Evolutionary conservation across 2,329 filamentous ascomycete species (phyloP).

Genomic region (Aspergillus bombycis): DNA sequence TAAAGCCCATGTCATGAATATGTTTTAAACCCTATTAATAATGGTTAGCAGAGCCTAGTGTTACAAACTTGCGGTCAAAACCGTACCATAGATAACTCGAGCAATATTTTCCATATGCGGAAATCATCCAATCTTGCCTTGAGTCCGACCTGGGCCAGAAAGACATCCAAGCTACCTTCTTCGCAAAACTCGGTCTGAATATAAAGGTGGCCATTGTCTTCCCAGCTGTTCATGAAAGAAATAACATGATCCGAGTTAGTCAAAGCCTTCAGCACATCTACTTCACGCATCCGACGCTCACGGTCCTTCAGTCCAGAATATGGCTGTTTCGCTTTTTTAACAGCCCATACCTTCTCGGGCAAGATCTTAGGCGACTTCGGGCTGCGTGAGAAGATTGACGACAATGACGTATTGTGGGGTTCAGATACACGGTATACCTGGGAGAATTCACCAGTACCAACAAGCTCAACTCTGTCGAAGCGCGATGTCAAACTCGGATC

Average conservation of each 20-base stretch:
- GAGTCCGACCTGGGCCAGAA: constrained; percentile 78
- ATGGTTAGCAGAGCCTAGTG: constrained; percentile 12
- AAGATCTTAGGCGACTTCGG: constrained; percentile 58
- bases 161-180: constrained; percentile 85
- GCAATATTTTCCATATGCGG: constrained; percentile 95
- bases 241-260: constrained; percentile 82
- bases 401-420: constrained; percentile 39
- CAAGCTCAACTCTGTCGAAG: constrained; percentile 78
- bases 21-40: constrained; percentile 74
- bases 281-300: constrained; percentile 82
- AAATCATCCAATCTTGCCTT: constrained; percentile 93
- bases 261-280: constrained; percentile 75
- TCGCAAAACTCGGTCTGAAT: constrained; percentile 98
- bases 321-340: constrained; percentile 87
- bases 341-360: constrained; percentile 73
- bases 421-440: constrained; percentile 79
- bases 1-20: constrained; percentile 85
- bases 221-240: constrained; percentile 84
- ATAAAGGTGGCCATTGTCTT: constrained; percentile 81
- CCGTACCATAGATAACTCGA: constrained; percentile 81
- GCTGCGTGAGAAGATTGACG: constrained; percentile 48
- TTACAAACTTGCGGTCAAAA: not conserved
- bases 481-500: constrained; percentile 73
- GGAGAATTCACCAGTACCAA: constrained; percentile 91
- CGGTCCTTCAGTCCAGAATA: constrained; percentile 79